phyloP scores from a whole-genome alignment of 2,329 filamentous ascomycete species.

The Eutypa lata region DNA sequence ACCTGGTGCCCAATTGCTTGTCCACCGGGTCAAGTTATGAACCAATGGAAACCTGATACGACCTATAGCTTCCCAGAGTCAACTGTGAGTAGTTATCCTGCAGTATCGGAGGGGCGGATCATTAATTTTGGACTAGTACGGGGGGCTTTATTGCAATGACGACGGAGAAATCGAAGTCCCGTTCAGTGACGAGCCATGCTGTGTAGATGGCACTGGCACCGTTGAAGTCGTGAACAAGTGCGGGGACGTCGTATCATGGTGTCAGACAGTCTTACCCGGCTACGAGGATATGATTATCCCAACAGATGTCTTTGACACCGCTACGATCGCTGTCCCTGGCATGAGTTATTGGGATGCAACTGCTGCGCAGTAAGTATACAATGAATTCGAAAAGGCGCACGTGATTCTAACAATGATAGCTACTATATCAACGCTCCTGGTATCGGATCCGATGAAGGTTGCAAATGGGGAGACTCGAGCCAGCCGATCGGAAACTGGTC shows the following conservation, averaged over 20 bases:
- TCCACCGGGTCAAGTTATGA: slow-evolving; percentile 70
- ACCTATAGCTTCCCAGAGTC: slow-evolving; percentile 67
- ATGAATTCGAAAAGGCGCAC: neutral
- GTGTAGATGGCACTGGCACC: slow-evolving; percentile 64
- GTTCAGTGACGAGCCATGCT: slow-evolving; percentile 66
- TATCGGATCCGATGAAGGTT: slow-evolving; percentile 55
- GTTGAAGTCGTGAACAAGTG: slow-evolving; percentile 66
- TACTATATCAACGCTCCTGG: slow-evolving; percentile 80
- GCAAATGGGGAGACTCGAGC: slow-evolving; percentile 65
- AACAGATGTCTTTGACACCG: slow-evolving; percentile 57
- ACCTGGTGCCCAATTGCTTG: slow-evolving; percentile 76
- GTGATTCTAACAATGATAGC: slow-evolving; percentile 35
- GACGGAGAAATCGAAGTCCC: slow-evolving; percentile 66
- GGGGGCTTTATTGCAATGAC: slow-evolving; percentile 69
- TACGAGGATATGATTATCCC: slow-evolving; percentile 82
- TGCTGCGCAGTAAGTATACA: slow-evolving; percentile 64
- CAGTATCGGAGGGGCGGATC: neutral
- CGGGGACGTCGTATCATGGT: slow-evolving; percentile 63
- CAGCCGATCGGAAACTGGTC: slow-evolving; percentile 72
- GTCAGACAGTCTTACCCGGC: slow-evolving; percentile 75
- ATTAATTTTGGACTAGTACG: slow-evolving; percentile 52
- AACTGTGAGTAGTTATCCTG: slow-evolving; percentile 54
- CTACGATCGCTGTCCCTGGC: slow-evolving; percentile 68
- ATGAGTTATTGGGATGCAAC: slow-evolving; percentile 68
- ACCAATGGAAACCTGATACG: slow-evolving; percentile 73